Percentiles rank a stretch among this genome's conserved stretches.
Conservation (phyloP, 2,329 filamentous ascomycete genomes). For the Metarhizium anisopliae region DNA sequence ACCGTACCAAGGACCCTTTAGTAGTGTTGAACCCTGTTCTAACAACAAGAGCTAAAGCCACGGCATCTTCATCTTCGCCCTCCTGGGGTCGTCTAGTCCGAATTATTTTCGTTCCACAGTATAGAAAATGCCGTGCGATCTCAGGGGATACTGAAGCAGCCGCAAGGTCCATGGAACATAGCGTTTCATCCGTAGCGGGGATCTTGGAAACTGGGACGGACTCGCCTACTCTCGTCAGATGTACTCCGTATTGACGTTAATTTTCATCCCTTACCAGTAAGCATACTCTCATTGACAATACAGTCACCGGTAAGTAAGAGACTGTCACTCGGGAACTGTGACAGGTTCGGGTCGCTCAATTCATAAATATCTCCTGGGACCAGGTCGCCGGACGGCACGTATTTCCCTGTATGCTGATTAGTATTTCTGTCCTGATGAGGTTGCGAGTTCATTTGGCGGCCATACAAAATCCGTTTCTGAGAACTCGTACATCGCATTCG, state of each 20-base stretch:
- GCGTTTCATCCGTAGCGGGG: constrained; percentile 70
- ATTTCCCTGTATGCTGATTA: constrained; percentile 50
- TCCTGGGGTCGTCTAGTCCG: constrained; percentile 83
- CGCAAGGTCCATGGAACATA: constrained; percentile 67
- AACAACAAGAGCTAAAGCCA: constrained; percentile 83
- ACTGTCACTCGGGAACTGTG: constrained; percentile 86
- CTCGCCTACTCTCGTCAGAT: constrained; percentile 47
- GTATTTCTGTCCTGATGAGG: background rate
- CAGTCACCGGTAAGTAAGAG: constrained; percentile 87
- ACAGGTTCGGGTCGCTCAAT: constrained; percentile 83
- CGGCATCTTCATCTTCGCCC: constrained; percentile 75
- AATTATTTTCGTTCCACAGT: constrained; percentile 92
- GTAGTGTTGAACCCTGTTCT: constrained; percentile 96
- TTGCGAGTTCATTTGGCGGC: constrained; percentile 7
- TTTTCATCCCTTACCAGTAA: constrained; percentile 51
- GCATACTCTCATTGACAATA: constrained; percentile 98
- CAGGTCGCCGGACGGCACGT: constrained; percentile 75
- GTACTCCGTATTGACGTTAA: constrained; percentile 9
- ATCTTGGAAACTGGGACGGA: constrained; percentile 94
- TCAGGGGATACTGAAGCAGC: constrained; percentile 77
- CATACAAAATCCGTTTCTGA: constrained; percentile 88
- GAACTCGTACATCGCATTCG: constrained; percentile 87
- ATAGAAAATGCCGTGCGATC: constrained; percentile 81
- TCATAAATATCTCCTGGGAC: constrained; percentile 96
- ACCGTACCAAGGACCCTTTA: constrained; percentile 88